Conservation (phyloP, 495 filamentous ascomycete genomes). For the Daldinia childiae region DNA sequence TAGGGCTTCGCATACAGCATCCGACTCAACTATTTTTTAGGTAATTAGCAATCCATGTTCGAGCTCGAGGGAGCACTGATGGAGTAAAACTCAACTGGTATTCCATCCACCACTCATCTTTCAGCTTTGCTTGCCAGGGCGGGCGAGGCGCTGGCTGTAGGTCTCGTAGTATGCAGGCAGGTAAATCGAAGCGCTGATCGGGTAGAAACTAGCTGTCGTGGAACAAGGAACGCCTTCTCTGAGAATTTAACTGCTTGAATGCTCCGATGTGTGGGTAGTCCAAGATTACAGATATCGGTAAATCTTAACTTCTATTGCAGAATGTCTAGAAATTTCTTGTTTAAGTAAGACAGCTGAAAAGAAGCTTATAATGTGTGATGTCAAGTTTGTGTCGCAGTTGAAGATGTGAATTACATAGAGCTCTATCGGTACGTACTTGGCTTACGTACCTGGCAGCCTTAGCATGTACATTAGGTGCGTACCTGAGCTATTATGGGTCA, state of each 20-base stretch:
- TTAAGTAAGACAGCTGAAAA: slow-evolving; percentile 8
- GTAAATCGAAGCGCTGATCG: not conserved
- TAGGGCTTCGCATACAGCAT: slow-evolving; percentile 71
- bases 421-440: slow-evolving; percentile 19
- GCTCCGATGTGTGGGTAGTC: not conserved
- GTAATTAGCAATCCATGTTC: slow-evolving; percentile 49
- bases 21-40: slow-evolving; percentile 79
- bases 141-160: slow-evolving; percentile 31
- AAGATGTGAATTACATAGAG: slow-evolving; percentile 1
- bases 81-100: slow-evolving; percentile 56
- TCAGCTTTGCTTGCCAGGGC: slow-evolving; percentile 27
- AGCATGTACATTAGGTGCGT: slow-evolving; percentile 5
- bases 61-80: not conserved
- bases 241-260: slow-evolving; percentile 5
- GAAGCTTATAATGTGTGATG: slow-evolving; percentile 9
- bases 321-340: not conserved
- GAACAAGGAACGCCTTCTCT: slow-evolving; percentile 5
- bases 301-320: not conserved
- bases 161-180: not conserved
- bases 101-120: slow-evolving; percentile 69
- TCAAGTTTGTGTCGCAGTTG: slow-evolving; percentile 12
- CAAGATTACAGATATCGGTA: not conserved
- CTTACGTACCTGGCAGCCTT: slow-evolving; percentile 16
- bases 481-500: slow-evolving; percentile 17
- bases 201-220: slow-evolving; percentile 11